A percentile compares a stretch with the other conserved stretches of the same genome.
phyloP scores from a whole-genome alignment of 805 yeast genomes.

The Scheffersomyces lignosus region DNA sequence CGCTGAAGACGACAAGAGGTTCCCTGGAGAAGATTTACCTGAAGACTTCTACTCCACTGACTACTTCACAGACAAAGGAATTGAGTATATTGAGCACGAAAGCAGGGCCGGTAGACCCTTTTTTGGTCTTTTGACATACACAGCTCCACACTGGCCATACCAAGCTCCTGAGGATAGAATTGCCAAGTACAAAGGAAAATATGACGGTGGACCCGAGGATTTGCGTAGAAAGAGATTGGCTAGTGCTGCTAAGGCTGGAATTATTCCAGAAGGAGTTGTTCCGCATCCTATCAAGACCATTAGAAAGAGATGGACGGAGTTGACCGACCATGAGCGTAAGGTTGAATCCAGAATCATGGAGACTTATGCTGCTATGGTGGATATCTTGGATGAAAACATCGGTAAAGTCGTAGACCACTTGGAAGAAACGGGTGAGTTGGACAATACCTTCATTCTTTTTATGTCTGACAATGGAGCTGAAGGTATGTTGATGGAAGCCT shows the following conservation, averaged over 20 bases:
- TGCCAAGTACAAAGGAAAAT: constrained; percentile 47
- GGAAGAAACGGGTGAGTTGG: constrained; percentile 44
- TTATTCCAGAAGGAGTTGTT: constrained; percentile 41
- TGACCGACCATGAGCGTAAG: constrained; percentile 35
- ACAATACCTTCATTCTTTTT: constrained; percentile 57
- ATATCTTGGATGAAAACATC: constrained; percentile 49
- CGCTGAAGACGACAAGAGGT: constrained; percentile 35
- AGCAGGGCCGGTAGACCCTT: constrained; percentile 48
- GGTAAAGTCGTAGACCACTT: constrained; percentile 49
- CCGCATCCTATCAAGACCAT: constrained; percentile 47
- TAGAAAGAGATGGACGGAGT: constrained; percentile 46
- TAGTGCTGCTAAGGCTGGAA: constrained; percentile 45
- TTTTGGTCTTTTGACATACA: constrained; percentile 54
- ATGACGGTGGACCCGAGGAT: constrained; percentile 49
- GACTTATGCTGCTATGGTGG: constrained; percentile 66
- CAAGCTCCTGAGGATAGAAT: constrained; percentile 55
- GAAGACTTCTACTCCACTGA: constrained; percentile 49
- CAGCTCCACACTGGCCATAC: constrained; percentile 70
- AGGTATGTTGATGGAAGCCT: constrained; percentile 57
- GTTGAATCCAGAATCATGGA: constrained; percentile 50
- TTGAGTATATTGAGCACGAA: constrained; percentile 33
- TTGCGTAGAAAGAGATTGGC: constrained; percentile 40
- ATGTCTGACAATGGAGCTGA: constrained; percentile 70
- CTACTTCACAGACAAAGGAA: constrained; percentile 43
- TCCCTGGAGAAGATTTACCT: constrained; percentile 43